Base-by-base conservation (phyloP, 75 land plant genomes). In the Cupressus sempervirens region DNA sequence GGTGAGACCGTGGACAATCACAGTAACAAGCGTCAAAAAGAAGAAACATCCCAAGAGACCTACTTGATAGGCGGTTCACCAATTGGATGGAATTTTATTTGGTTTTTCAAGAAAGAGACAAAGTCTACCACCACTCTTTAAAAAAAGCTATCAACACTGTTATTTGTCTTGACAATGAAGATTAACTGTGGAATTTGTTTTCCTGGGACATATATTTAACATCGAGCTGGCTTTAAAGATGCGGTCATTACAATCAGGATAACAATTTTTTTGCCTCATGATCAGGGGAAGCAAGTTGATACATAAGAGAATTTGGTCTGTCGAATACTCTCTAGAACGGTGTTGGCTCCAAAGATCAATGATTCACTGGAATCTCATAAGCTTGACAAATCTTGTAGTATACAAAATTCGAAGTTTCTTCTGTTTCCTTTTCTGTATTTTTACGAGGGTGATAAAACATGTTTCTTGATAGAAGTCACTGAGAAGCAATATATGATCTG, bases 21-120 rank as follows among this genome's bases (percentile, higher is more conserved):
- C 4, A 79, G 81, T 79, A 79, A 79, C 81, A 79, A 79, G n/a
- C 81, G 81, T n/a, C 81, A 79, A 79, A 79, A 79, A 50, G 81
- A 79, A 26, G 81, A 79, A 3, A 45, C 81, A 26, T 79, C 48
- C 29, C 50, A 79, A 41, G 81, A 43, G 81, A 38, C 81, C n/a
- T 79, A 9, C 48, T 8, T 79, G 10, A 13, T 79, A 79, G 81
- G 81, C 0, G 81, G 81, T n/a, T 79, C 81, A 79, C 81, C 81
- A 2, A 45, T 79, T 79, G 81, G 81, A 79, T 79, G 81, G 81
- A 79, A 79, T n/a, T 79, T 79, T 79, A 45, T 79, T 43, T 41
- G 45, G 81, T 79, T 79, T 43, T 20, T 79, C 50, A 79, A 79
- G 48, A 45, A 30, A 36, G 81, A 79, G 45, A 79, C 45, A n/a